Percentiles rank a stretch among this genome's conserved stretches.
phyloP scores from a whole-genome alignment of 1,139 yeast genomes.

The Saccharomycopsis hybrid region DNA sequence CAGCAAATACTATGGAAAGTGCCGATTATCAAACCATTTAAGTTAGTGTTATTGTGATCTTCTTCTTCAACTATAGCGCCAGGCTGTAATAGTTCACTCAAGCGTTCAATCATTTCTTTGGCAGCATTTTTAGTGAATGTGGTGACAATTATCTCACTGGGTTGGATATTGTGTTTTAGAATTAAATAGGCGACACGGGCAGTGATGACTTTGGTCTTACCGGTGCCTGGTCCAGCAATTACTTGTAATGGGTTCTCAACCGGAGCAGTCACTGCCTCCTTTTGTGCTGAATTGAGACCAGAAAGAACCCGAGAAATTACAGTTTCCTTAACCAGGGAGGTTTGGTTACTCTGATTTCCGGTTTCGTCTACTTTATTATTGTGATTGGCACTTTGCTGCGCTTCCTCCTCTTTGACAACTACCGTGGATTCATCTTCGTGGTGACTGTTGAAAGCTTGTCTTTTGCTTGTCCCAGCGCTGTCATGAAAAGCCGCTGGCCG shows the following conservation, averaged over 20 bases:
- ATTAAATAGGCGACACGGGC: constrained; percentile 71
- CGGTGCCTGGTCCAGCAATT: constrained; percentile 88
- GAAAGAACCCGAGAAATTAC: constrained; percentile 14
- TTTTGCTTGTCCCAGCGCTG: too few species aligned
- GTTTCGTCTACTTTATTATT: too few species aligned
- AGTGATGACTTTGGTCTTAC: constrained; percentile 74
- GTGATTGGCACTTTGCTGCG: too few species aligned
- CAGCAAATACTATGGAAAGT: constrained; percentile 83
- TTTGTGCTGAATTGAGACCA: constrained; percentile 52
- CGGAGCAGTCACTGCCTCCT: constrained; percentile 53
- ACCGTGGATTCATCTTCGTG: too few species aligned
- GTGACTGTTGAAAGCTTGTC: too few species aligned
- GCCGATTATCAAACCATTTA: constrained; percentile 52
- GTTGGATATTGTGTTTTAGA: constrained; percentile 42
- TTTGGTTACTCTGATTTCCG: too few species aligned
- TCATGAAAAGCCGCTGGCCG: too few species aligned
- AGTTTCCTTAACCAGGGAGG: too few species aligned
- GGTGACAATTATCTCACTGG: constrained; percentile 67
- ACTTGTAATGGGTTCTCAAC: constrained; percentile 55
- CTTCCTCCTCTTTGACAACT: too few species aligned
- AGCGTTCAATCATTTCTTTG: constrained; percentile 65
- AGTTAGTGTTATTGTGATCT: neutral
- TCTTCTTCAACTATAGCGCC: too few species aligned
- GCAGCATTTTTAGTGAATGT: constrained; percentile 93
- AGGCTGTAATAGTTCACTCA: constrained; percentile 25